A percentile compares a stretch with the other conserved stretches of the same genome.
These are phyloP conservation scores for Pneumocystis murina DNA, from an alignment of 1,139 yeast species.

Conservation along the genomic window DNA sequence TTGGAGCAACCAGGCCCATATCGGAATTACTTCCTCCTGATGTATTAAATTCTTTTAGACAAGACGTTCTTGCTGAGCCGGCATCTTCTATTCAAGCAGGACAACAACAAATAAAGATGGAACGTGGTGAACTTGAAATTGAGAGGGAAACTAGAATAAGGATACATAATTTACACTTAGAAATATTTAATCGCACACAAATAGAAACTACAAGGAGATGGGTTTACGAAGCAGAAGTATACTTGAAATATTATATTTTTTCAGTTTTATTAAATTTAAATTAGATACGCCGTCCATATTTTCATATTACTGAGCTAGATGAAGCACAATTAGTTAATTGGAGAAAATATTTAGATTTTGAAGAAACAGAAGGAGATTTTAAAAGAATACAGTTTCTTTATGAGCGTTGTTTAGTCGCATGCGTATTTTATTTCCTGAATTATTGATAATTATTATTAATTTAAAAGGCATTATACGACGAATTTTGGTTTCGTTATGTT, in stretches of 20 bases:
- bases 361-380: conserved; percentile 28
- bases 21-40: conserved; percentile 18
- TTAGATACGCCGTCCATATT: conserved; percentile 36
- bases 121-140: conserved; percentile 17
- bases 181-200: conserved; percentile 47
- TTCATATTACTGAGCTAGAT: conserved; percentile 31
- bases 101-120: conserved; percentile 11
- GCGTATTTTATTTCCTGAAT: conserved; percentile 15
- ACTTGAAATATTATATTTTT: not conserved
- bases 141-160: conserved; percentile 21
- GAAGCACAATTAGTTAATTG: conserved; percentile 41
- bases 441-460: conserved; percentile 21
- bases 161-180: conserved; percentile 24
- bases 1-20: conserved; percentile 18
- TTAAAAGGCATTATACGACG: conserved; percentile 37
- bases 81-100: conserved; percentile 17
- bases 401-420: conserved; percentile 34
- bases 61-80: conserved; percentile 16
- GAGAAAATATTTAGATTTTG: conserved; percentile 44
- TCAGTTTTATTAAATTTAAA: not conserved
- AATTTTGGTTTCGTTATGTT: conserved; percentile 49
- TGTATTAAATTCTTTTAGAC: conserved; percentile 19
- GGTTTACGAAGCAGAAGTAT: conserved; percentile 38
- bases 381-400: conserved; percentile 32
- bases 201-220: conserved; percentile 46